Conservation (phyloP, 768 basidiomycete genomes). For the Megacollybia marginata region DNA sequence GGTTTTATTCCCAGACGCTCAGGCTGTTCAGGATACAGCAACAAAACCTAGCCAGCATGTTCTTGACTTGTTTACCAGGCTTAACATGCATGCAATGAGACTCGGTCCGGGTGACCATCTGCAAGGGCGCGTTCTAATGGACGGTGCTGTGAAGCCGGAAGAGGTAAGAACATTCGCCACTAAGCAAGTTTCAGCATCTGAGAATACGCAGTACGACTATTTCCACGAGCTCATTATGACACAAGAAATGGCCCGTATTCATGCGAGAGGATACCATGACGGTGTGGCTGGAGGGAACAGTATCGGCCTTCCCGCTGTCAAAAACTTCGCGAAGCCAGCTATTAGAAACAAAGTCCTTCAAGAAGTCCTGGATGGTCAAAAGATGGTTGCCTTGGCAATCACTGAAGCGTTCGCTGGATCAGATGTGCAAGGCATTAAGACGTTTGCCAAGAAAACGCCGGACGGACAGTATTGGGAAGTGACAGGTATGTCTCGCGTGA, state of each 20-base stretch:
- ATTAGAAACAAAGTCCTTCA: conserved; percentile 48
- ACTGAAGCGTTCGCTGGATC: conserved; percentile 85
- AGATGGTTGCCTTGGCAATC: conserved; percentile 79
- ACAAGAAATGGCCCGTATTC: conserved; percentile 51
- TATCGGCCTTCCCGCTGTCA: conserved; percentile 78
- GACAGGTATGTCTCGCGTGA: conserved; percentile 41
- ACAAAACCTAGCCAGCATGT: conserved; percentile 81
- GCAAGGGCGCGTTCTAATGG: conserved; percentile 71
- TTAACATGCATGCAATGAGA: conserved; percentile 84
- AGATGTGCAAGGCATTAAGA: conserved; percentile 71
- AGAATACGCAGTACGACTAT: conserved; percentile 62
- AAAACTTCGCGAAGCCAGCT: conserved; percentile 70
- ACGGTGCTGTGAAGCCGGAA: conserved; percentile 75
- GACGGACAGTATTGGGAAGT: conserved; percentile 81
- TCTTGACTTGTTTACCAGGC: conserved; percentile 49
- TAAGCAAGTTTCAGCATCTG: neutral
- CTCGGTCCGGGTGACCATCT: conserved; percentile 91
- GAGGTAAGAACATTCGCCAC: conserved; percentile 32
- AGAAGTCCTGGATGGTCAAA: conserved; percentile 64
- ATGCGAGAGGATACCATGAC: conserved; percentile 83
- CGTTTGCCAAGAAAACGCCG: conserved; percentile 65
- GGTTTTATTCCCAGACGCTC: conserved; percentile 42
- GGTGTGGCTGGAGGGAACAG: conserved; percentile 66
- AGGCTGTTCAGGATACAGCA: conserved; percentile 56
- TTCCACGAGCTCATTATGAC: conserved; percentile 61